These are phyloP conservation scores for Basipetospora chlamydospora DNA, from an alignment of 2,329 filamentous ascomycete species.

Conservation along the genomic window DNA sequence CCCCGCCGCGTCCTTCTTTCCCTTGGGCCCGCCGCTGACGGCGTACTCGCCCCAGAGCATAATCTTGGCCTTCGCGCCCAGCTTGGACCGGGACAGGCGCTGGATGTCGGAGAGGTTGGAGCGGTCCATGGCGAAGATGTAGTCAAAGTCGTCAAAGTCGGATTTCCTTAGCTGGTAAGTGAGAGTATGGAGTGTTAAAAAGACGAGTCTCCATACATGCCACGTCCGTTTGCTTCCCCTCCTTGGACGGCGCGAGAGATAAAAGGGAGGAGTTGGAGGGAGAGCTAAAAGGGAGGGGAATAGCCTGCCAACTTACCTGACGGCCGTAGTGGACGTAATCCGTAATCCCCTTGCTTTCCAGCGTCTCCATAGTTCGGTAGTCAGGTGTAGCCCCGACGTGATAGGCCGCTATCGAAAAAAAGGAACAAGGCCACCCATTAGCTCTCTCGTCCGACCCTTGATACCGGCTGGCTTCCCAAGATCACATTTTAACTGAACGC, in stretches of 20 bases:
- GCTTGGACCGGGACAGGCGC: conserved; percentile 41
- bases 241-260: neutral
- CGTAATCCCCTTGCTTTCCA: conserved; percentile 58
- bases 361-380: conserved; percentile 60
- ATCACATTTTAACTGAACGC: no score
- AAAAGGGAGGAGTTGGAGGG: neutral
- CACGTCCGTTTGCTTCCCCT: no score
- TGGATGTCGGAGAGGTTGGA: conserved; percentile 62
- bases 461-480: no score
- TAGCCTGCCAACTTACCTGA: conserved; percentile 35
- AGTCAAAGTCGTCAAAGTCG: conserved; percentile 81
- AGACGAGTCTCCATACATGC: neutral
- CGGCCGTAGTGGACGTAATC: conserved; percentile 66
- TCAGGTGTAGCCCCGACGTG: conserved; percentile 68
- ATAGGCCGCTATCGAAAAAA: conserved; percentile 62
- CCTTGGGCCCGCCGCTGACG: conserved; percentile 28
- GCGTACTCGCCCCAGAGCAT: conserved; percentile 77
- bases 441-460: no score
- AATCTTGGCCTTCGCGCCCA: conserved; percentile 47
- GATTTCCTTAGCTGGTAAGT: conserved; percentile 32
- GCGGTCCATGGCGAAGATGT: conserved; percentile 88
- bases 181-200: neutral
- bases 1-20: conserved; percentile 23
- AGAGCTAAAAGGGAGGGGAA: neutral
- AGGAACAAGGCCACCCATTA: no score